Conservation (phyloP, 2,329 filamentous ascomycete species). For the Diaporthe vaccinii region DNA sequence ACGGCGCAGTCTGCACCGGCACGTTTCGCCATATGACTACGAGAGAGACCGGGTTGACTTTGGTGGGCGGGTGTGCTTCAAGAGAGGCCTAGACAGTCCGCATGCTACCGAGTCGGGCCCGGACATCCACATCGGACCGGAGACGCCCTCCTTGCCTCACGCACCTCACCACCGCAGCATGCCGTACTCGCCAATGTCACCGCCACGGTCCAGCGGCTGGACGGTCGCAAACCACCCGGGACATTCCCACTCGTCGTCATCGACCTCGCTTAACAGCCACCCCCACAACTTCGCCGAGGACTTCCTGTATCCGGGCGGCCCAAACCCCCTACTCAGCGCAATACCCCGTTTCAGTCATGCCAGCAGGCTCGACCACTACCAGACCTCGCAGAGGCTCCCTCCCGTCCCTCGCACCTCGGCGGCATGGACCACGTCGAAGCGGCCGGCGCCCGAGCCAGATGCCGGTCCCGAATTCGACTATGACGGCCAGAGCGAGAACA, state of each 20-base stretch:
- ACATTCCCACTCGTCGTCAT: slow-evolving; percentile 30
- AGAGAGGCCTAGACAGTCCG: slow-evolving; percentile 48
- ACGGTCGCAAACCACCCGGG: slow-evolving; percentile 47
- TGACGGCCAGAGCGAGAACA: slow-evolving; percentile 43
- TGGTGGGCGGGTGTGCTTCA: slow-evolving; percentile 49
- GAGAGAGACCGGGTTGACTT: slow-evolving; percentile 41
- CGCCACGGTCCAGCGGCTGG: slow-evolving; percentile 36
- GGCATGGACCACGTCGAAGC: slow-evolving; percentile 32
- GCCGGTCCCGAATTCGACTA: slow-evolving; percentile 42
- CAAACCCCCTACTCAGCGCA: slow-evolving; percentile 60
- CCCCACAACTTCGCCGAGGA: slow-evolving; percentile 40
- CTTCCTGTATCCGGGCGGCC: slow-evolving; percentile 45
- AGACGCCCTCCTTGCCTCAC: slow-evolving; percentile 39
- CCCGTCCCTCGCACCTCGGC: slow-evolving; percentile 8
- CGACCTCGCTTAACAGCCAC: slow-evolving; percentile 34
- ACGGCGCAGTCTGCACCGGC: slow-evolving; percentile 22
- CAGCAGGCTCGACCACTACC: slow-evolving; percentile 33
- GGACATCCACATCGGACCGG: slow-evolving; percentile 40
- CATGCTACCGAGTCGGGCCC: slow-evolving; percentile 58
- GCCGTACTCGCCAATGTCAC: slow-evolving; percentile 37
- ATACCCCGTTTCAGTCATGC: slow-evolving; percentile 54
- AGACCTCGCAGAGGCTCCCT: slow-evolving; percentile 34
- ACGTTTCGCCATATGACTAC: slow-evolving; percentile 39
- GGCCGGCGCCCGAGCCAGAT: slow-evolving; percentile 45
- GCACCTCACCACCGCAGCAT: slow-evolving; percentile 29